These are phyloP conservation scores for Clavispora carvajalis DNA, from an alignment of 805 yeast genomes.

Conservation along the genomic window DNA sequence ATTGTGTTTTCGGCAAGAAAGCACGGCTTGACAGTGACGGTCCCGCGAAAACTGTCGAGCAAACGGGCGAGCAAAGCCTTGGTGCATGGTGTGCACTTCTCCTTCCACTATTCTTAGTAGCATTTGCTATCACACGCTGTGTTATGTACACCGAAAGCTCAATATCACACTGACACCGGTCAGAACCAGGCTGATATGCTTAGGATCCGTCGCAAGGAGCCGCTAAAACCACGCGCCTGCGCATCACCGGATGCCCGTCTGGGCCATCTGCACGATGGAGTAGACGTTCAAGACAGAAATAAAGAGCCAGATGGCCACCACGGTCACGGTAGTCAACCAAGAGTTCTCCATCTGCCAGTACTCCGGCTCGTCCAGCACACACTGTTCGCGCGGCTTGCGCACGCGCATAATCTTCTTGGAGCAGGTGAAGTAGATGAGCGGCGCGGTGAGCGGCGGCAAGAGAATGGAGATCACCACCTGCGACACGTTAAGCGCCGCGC, in stretches of 20 bases:
- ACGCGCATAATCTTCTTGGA: constrained; percentile 64
- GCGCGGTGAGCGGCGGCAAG: constrained; percentile 80
- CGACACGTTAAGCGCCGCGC: constrained; percentile 71
- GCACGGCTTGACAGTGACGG: too few species aligned
- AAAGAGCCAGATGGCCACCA: constrained; percentile 61
- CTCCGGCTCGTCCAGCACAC: constrained; percentile 13
- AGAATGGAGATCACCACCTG: constrained; percentile 81
- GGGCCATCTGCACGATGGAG: constrained; percentile 40
- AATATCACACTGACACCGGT: not conserved
- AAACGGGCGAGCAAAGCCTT: too few species aligned
- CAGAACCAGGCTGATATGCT: too few species aligned
- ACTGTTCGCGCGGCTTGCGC: constrained; percentile 16
- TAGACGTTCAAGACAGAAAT: constrained; percentile 70
- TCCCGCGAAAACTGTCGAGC: too few species aligned
- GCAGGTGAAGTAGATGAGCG: constrained; percentile 77
- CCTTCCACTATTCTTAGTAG: too few species aligned
- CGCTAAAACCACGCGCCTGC: too few species aligned
- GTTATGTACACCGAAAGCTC: too few species aligned
- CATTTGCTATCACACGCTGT: too few species aligned
- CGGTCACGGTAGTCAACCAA: constrained; percentile 49
- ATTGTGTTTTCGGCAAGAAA: too few species aligned
- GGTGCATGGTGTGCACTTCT: too few species aligned
- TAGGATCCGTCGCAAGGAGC: too few species aligned
- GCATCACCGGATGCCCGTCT: not conserved
- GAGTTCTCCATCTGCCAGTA: constrained; percentile 58